Evolutionary conservation across 2,329 filamentous ascomycete species (phyloP), one percentile per base, ranked within the genome.

Genomic region (Hyphodiscus sp.): DNA sequence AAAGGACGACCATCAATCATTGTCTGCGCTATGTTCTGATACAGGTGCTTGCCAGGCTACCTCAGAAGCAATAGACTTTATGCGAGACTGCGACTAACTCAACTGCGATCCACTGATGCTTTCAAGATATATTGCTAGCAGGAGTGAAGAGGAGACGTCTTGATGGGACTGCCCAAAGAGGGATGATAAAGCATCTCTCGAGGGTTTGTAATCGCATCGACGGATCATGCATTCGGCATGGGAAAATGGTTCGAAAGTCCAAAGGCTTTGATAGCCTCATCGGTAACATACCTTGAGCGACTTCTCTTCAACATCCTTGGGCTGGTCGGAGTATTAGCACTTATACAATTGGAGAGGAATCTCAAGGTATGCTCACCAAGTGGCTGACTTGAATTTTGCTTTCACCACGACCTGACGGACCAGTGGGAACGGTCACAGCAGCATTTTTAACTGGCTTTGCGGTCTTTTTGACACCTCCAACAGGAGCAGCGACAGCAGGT

Each of bases 281-380:
- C 79, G 85, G 91, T 87, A 91, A 99, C 94, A 95, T 99, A 99
- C 94, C 94, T 99, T 97, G 79, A 99, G 95, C 85, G 95, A 89
- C 77, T 77, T 78, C 82, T 97, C 92, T 76, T 85, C 89, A 74
- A 99, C 91, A 84, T 99, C 94, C 78, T 86, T 85, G 72, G 94
- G 94, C 90, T 97, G 46, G 63, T 47, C 18, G 45, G 38, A 48
- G 46, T 30, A 42, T 61, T 59, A 58, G 45, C 19, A 33, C n/a
- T 11, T 26, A 41, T 20, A 30, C 5, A 41, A 11, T 30, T 2
- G 45, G 47, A 2, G 19, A 23, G 38, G 15, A 18, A 19, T 9
- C 8, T 11, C 4, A 3, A 64, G 2, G 26, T 26, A 33, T 59
- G 74, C 91, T 74, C 86, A 96, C 91, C 80, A 99, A 82, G 78